Base-by-base conservation (phyloP, 2,329 filamentous ascomycete genomes). In the Pseudogymnoascus sp. region DNA sequence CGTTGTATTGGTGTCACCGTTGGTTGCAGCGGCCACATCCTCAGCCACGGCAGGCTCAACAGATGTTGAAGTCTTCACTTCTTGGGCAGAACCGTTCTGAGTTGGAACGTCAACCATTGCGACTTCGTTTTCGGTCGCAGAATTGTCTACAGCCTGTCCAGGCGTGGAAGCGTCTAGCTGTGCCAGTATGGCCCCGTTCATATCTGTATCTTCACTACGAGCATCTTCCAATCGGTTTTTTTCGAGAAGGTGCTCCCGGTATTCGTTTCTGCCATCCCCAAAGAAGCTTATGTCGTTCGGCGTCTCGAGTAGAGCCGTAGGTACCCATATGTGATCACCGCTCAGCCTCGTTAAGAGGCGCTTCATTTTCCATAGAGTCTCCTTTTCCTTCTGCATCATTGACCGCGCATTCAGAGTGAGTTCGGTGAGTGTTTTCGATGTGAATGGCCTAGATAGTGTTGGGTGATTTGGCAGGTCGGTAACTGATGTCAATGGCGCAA, bases 381-480 rank as follows among this genome's bases (percentile, higher is more conserved):
- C 79, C 66, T 89, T 89, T 72, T 95, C 91, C 71, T 89, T 88
- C 64, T 90, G 85, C 78, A 91, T 85, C 68, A 90, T 87, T 63
- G 84, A 81, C 67, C 85, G 83, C 62, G 86, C 87, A 75, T 93
- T 87, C 50, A 81, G 80, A 16, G 88, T 84, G 63, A 96, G 82
- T 67, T 90, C 84, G 60, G 84, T 87, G 16, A 95, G 81, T 10
- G 88, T 89, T 68, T 84, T 87, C 60, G 89, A 90, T 12, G 82
- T 87, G 73, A 91, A 95, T 0, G 90, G 86, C 68, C 86, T 81
- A 65, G 89, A 90, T 42, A 93, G 79, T 23, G 88, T 88, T 61
- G 89, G 88, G 72, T 95, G 90, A 63, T 82, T 82, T 12, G 89
- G 83, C 14, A 96, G 80, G 65, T 93, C 89, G 73, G 88, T 88